These are phyloP conservation scores for Wickerhamomyces canadensis DNA, from an alignment of 805 yeast genomes.

Conservation along the genomic window DNA sequence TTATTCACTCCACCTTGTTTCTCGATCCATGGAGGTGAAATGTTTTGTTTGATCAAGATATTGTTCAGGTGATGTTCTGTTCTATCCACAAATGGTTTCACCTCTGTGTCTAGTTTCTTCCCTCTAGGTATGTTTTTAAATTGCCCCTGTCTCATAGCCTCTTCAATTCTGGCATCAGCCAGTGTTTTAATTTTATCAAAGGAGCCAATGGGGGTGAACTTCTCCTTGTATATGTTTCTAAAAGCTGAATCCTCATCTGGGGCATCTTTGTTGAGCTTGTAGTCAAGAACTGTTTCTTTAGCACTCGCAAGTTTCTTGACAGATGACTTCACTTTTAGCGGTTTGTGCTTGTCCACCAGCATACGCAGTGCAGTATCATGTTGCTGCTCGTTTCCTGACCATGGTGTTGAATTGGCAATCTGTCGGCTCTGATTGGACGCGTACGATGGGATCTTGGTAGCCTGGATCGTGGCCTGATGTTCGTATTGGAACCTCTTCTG, in stretches of 20 bases:
- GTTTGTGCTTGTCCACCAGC: conserved; percentile 48
- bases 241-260: conserved; percentile 41
- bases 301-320: conserved; percentile 48
- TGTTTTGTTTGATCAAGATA: conserved; percentile 68
- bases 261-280: conserved; percentile 35
- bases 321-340: conserved; percentile 24
- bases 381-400: conserved; percentile 52
- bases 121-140: conserved; percentile 65
- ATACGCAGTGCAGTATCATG: conserved; percentile 46
- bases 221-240: conserved; percentile 55
- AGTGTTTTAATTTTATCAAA: conserved; percentile 47
- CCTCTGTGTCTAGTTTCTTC: conserved; percentile 40
- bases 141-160: conserved; percentile 65
- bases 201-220: conserved; percentile 39
- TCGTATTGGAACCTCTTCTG: conserved; percentile 30
- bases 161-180: conserved; percentile 74
- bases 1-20: conserved; percentile 53
- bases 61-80: conserved; percentile 78
- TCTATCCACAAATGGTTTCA: conserved; percentile 53
- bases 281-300: conserved; percentile 61
- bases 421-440: conserved; percentile 41
- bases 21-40: conserved; percentile 88
- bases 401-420: conserved; percentile 45
- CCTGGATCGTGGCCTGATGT: conserved; percentile 36
- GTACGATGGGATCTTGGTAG: conserved; percentile 36